These are phyloP conservation scores for Botrytis elliptica DNA, from an alignment of 2,329 filamentous ascomycete genomes.

Conservation along the genomic window DNA sequence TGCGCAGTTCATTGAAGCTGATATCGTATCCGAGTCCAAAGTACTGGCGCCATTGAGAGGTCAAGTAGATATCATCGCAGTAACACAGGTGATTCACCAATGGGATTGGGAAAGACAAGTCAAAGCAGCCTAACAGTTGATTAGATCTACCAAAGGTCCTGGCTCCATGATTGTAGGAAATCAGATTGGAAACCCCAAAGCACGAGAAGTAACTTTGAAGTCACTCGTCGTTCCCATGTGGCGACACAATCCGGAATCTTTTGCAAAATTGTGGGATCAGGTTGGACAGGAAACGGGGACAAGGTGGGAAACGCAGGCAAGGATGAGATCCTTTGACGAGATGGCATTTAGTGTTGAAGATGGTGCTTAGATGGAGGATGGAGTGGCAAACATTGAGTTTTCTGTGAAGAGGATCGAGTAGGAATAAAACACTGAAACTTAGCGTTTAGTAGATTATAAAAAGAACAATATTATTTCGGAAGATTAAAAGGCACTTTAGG, in stretches of 20 bases:
- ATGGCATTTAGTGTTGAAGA: slow-evolving; percentile 15
- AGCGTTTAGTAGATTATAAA: too few species aligned
- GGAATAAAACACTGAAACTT: background rate
- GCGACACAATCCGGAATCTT: slow-evolving; percentile 20
- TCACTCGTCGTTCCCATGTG: slow-evolving; percentile 13
- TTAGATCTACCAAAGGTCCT: slow-evolving; percentile 15
- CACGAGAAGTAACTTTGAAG: slow-evolving; percentile 8
- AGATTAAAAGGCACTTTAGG: too few species aligned
- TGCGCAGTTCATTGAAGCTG: slow-evolving; percentile 39
- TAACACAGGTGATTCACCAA: slow-evolving; percentile 46
- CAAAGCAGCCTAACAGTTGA: slow-evolving; percentile 19
- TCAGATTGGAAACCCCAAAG: slow-evolving; percentile 18
- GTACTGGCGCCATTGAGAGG: slow-evolving; percentile 41
- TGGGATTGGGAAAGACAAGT: slow-evolving; percentile 43
- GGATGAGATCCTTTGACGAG: slow-evolving; percentile 14
- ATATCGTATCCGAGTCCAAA: slow-evolving; percentile 29
- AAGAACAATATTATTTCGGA: too few species aligned
- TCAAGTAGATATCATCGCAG: slow-evolving; percentile 44
- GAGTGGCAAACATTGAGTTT: slow-evolving; percentile 14
- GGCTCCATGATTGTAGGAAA: slow-evolving; percentile 20
- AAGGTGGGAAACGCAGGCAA: slow-evolving; percentile 18
- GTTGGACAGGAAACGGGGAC: slow-evolving; percentile 22
- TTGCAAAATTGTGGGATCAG: slow-evolving; percentile 21
- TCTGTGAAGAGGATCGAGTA: background rate
- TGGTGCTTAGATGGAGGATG: slow-evolving; percentile 14